These are phyloP conservation scores for Paramecium caudatum DNA, from an alignment of 73 alveolate genomes.

Conservation along the genomic window DNA sequence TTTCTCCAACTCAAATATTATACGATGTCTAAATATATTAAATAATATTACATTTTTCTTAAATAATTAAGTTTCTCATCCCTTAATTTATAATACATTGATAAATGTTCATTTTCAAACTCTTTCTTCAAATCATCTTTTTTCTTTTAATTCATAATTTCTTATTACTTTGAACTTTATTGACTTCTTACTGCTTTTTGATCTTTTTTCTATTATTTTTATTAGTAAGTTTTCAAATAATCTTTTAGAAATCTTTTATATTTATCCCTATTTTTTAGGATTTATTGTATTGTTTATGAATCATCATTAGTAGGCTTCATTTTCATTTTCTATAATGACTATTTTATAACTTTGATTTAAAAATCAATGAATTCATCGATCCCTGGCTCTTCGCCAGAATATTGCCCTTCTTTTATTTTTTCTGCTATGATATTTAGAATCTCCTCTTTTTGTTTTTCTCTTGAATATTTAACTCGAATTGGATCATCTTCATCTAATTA, in stretches of 20 bases:
- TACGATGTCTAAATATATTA: slow-evolving; percentile 60
- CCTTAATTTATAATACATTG: slow-evolving; percentile 67
- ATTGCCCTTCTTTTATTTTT: slow-evolving; percentile 12
- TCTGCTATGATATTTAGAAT: not conserved
- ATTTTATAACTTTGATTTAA: slow-evolving; percentile 13
- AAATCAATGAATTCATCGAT: slow-evolving; percentile 50
- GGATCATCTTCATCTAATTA: slow-evolving; percentile 56
- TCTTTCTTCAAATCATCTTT: slow-evolving; percentile 72
- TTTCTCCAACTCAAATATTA: slow-evolving; percentile 74
- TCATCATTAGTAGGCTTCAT: slow-evolving; percentile 45
- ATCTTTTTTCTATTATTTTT: slow-evolving; percentile 38
- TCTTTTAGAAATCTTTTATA: slow-evolving; percentile 58
- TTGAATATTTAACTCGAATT: not conserved
- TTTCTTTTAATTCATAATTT: slow-evolving; percentile 24
- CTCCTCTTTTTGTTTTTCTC: slow-evolving; percentile 13
- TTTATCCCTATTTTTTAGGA: slow-evolving; percentile 18
- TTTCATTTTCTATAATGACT: not conserved
- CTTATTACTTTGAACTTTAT: not conserved
- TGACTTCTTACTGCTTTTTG: not conserved
- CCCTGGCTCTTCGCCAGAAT: not conserved
- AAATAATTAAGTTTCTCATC: slow-evolving; percentile 69
- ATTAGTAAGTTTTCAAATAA: slow-evolving; percentile 12
- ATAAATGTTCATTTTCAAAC: slow-evolving; percentile 69
- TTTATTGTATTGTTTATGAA: not conserved
- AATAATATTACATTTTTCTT: slow-evolving; percentile 70